phyloP scores from a whole-genome alignment of 1,139 yeast species.

The Ogataea hybrid region DNA sequence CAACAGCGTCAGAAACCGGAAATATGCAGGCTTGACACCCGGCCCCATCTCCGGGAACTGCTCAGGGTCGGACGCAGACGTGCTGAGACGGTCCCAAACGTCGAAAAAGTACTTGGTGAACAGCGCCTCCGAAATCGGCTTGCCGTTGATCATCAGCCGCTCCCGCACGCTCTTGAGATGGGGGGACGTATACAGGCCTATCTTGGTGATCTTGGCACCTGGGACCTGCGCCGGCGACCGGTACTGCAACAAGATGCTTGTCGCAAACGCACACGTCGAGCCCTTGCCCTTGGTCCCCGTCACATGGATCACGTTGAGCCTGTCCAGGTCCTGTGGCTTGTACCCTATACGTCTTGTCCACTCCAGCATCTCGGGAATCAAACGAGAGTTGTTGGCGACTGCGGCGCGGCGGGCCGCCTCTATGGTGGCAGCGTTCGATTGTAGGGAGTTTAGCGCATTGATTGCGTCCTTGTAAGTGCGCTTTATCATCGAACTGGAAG shows the following conservation, averaged over 20 bases:
- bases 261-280: constrained; percentile 93
- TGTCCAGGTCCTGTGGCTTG: constrained; percentile 63
- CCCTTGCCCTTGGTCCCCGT: constrained; percentile 99
- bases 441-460: constrained; percentile 77
- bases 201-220: constrained; percentile 42
- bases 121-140: constrained; percentile 74
- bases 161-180: constrained; percentile 93
- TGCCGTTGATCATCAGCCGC: constrained; percentile 83
- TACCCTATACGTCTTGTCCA: constrained; percentile 91
- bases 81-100: constrained; percentile 74
- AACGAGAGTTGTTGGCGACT: constrained; percentile 53
- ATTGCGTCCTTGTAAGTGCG: constrained; percentile 64
- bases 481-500: constrained; percentile 23
- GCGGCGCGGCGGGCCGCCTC: constrained; percentile 80
- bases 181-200: constrained; percentile 94
- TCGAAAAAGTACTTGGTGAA: constrained; percentile 91
- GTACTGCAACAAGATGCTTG: constrained; percentile 73
- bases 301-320: constrained; percentile 78
- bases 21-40: constrained; percentile 85
- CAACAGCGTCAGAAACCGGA: constrained; percentile 82
- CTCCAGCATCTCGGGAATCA: constrained; percentile 85
- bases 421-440: constrained; percentile 86
- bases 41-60: constrained; percentile 73
- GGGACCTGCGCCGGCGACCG: constrained; percentile 17
- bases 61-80: constrained; percentile 50